These are phyloP conservation scores for Cladosporium halotolerans DNA, from an alignment of 2,329 filamentous ascomycete species.

Conservation along the genomic window DNA sequence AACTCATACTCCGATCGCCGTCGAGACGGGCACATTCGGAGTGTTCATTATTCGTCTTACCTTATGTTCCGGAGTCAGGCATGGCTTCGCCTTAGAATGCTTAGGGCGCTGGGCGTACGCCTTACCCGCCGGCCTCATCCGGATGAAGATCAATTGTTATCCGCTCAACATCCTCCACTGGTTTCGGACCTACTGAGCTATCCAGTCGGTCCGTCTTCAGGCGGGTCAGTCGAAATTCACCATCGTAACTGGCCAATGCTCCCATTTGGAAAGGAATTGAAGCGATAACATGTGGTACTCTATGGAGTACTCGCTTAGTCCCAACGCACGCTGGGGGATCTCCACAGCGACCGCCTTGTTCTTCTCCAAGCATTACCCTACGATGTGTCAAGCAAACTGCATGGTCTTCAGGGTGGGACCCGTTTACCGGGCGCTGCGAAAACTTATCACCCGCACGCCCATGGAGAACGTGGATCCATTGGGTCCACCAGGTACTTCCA, in stretches of 20 bases:
- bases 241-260: neutral
- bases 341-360: constrained; percentile 4
- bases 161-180: neutral
- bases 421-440: neutral
- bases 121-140: neutral
- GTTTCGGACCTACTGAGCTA: neutral
- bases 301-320: neutral
- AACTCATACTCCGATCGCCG: neutral
- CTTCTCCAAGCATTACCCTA: constrained; percentile 6
- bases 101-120: neutral
- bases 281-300: neutral
- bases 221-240: neutral
- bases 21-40: constrained; percentile 1
- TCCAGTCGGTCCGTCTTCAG: neutral
- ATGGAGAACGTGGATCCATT: constrained; percentile 5
- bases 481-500: neutral
- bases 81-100: neutral
- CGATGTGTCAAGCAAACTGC: constrained; percentile 5
- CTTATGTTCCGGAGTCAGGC: neutral
- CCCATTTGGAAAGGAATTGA: neutral
- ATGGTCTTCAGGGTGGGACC: constrained; percentile 1
- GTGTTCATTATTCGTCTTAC: neutral
- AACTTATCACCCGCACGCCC: constrained; percentile 5
- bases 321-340: neutral
- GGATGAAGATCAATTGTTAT: neutral